phyloP scores from a whole-genome alignment of 1,139 yeast genomes.

The Diutina scorzettiae region DNA sequence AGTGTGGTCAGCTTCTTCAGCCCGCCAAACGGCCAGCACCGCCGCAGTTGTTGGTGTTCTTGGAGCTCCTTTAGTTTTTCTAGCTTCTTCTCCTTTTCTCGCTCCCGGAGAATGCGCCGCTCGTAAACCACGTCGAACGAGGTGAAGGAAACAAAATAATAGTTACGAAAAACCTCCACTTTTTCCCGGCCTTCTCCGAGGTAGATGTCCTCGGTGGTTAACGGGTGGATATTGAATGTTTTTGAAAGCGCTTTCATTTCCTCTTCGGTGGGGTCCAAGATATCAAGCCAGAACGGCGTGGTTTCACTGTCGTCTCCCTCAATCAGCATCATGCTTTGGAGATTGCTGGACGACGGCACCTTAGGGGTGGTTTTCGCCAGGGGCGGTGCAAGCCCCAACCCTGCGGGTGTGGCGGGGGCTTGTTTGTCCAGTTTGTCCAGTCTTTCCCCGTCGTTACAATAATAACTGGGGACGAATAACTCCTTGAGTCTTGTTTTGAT shows the following conservation, averaged over 20 bases:
- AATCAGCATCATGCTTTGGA: background rate
- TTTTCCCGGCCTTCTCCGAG: constrained; percentile 92
- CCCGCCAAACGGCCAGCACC: background rate
- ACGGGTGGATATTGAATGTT: constrained; percentile 89
- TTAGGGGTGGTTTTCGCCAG: background rate
- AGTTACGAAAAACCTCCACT: constrained; percentile 81
- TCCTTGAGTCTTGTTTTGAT: constrained; percentile 14
- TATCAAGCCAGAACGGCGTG: constrained; percentile 82
- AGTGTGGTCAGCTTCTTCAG: background rate
- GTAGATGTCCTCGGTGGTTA: constrained; percentile 91
- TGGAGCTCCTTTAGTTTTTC: constrained; percentile 27
- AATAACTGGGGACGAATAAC: constrained; percentile 15
- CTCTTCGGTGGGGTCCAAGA: constrained; percentile 85
- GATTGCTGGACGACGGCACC: background rate
- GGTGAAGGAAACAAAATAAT: constrained; percentile 86
- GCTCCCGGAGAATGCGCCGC: constrained; percentile 37
- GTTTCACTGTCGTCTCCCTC: background rate
- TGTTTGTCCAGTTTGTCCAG: background rate
- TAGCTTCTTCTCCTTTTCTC: constrained; percentile 30
- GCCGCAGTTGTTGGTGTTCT: background rate
- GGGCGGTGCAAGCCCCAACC: background rate
- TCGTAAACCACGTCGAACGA: constrained; percentile 83
- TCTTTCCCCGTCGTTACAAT: background rate
- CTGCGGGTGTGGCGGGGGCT: background rate
- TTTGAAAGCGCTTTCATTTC: constrained; percentile 90